Evolutionary conservation across 345 rosid genomes (phyloP).

Genomic region (Orychophragmus violaceus): DNA sequence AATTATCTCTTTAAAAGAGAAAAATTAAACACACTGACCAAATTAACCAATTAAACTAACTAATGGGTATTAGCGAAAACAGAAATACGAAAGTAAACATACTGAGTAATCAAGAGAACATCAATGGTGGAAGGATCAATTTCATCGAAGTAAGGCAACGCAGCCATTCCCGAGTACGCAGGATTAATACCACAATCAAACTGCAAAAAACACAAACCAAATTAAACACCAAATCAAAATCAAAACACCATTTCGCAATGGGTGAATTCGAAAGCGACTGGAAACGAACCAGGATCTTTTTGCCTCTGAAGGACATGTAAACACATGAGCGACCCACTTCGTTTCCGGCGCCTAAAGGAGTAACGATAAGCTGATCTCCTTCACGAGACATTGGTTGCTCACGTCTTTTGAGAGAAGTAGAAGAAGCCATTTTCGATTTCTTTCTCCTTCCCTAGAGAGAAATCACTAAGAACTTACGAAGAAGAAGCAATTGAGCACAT

Average conservation of each 20-base stretch:
- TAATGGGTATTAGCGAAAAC: neutral
- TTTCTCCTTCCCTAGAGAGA: neutral
- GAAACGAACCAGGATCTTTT: conserved; percentile 52
- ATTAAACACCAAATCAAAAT: neutral
- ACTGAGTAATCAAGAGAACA: conserved; percentile 91
- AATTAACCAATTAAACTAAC: neutral
- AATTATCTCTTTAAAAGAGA: neutral
- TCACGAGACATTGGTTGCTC: conserved; percentile 59
- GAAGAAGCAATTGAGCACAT: neutral
- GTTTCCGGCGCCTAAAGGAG: conserved; percentile 86
- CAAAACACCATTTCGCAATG: neutral
- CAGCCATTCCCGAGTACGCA: conserved; percentile 87
- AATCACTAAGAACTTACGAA: neutral
- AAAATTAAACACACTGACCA: too few species aligned
- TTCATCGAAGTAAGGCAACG: conserved; percentile 90
- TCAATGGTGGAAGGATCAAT: conserved; percentile 88
- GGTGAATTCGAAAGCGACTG: neutral
- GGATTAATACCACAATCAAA: conserved; percentile 96
- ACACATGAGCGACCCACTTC: conserved; percentile 95
- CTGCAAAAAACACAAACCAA: conserved; percentile 19
- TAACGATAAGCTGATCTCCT: conserved; percentile 68
- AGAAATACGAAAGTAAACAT: conserved; percentile 19
- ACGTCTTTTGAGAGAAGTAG: conserved; percentile 58
- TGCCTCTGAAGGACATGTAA: conserved; percentile 85
- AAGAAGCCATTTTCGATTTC: conserved; percentile 27